A percentile compares a stretch with the other conserved stretches of the same genome.
phyloP scores from a whole-genome alignment of 2,329 filamentous ascomycete genomes.

The Aspergillus amoenus region DNA sequence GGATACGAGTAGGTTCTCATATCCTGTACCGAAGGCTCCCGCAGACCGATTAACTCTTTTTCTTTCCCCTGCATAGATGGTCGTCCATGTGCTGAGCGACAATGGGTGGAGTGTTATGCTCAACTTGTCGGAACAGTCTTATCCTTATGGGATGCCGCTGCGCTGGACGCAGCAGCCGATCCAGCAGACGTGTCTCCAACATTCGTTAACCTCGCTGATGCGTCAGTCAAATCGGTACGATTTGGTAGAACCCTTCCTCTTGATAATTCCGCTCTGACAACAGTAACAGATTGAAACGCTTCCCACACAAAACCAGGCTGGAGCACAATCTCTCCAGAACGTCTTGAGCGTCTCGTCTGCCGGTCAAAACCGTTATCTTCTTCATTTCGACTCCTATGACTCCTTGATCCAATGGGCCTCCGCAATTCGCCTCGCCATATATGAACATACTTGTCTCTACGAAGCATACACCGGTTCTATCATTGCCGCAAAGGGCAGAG shows the following conservation, averaged over 20 bases:
- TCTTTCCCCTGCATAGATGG: constrained; percentile 61
- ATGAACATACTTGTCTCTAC: constrained; percentile 86
- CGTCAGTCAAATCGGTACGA: constrained; percentile 93
- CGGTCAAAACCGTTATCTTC: constrained; percentile 88
- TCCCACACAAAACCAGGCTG: constrained; percentile 69
- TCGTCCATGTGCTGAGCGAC: constrained; percentile 77
- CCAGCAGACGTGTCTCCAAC: constrained; percentile 83
- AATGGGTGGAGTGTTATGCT: constrained; percentile 95
- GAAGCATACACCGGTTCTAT: constrained; percentile 96
- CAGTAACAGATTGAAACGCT: constrained; percentile 75
- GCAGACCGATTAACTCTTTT: constrained; percentile 29
- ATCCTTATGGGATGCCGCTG: constrained; percentile 91
- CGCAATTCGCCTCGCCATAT: constrained; percentile 89
- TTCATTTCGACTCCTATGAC: constrained; percentile 94
- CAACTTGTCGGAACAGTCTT: constrained; percentile 93
- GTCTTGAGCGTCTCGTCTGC: constrained; percentile 95
- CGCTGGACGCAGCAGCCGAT: constrained; percentile 82
- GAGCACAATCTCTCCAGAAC: constrained; percentile 83
- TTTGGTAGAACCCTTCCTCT: background rate
- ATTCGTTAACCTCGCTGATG: constrained; percentile 96
- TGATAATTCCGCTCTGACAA: background rate
- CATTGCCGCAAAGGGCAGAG: constrained; percentile 90
- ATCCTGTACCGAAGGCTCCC: background rate
- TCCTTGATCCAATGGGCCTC: constrained; percentile 95
- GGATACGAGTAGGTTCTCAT: constrained; percentile 71